Percentiles rank a stretch among this genome's conserved stretches.
phyloP scores from a whole-genome alignment of 139 green algal species.

The Tetradesmus obliquus region DNA sequence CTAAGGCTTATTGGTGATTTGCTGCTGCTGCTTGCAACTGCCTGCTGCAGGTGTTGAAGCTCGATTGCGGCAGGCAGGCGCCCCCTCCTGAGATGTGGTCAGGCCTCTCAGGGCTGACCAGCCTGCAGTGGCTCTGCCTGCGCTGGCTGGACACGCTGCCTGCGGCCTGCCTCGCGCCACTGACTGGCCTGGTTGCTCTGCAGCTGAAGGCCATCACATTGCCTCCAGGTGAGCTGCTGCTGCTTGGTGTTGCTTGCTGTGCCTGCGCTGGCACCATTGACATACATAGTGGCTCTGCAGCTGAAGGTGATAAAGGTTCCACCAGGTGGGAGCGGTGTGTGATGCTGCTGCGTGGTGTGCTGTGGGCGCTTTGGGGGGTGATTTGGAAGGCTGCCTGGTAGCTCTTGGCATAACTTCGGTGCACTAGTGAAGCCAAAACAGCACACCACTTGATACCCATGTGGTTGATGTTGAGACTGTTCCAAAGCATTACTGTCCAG shows the following conservation, averaged over 20 bases:
- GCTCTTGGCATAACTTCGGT: too few species aligned
- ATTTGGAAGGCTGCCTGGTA: too few species aligned
- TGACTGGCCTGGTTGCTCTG: slow-evolving; percentile 17
- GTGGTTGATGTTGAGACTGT: too few species aligned
- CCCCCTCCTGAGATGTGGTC: neutral
- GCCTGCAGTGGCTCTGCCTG: slow-evolving; percentile 32
- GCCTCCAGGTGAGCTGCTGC: slow-evolving; percentile 8
- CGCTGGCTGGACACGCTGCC: slow-evolving; percentile 31
- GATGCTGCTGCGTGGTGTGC: too few species aligned
- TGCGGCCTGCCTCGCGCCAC: neutral
- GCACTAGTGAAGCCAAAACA: too few species aligned
- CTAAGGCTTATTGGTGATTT: too few species aligned
- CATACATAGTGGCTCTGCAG: neutral
- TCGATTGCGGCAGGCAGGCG: slow-evolving; percentile 8
- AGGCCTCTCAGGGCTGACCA: neutral
- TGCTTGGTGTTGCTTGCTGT: neutral
- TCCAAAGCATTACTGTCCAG: too few species aligned
- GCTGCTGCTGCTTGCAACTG: neutral
- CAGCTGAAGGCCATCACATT: slow-evolving; percentile 15
- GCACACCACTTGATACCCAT: too few species aligned
- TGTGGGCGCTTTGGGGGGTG: too few species aligned
- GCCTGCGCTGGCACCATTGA: neutral
- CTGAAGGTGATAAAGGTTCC: neutral
- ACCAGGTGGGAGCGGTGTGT: too few species aligned
- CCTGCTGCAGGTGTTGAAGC: neutral